These are phyloP conservation scores for Prunus dulcis DNA, from an alignment of 306 rosid species.

Conservation along the genomic window DNA sequence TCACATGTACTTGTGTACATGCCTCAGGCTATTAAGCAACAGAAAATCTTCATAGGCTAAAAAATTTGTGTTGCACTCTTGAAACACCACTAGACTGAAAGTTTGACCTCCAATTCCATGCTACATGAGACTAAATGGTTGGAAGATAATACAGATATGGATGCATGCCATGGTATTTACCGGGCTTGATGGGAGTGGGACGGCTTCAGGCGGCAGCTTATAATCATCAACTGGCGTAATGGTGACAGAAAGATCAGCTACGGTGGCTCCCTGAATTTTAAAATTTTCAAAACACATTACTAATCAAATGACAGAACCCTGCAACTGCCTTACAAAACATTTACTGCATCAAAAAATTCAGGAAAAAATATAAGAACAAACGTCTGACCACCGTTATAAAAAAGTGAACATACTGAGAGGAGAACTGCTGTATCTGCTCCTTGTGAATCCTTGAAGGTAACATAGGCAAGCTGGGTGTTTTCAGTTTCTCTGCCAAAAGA, in stretches of 20 bases:
- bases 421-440: constrained; percentile 84
- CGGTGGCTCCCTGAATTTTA: constrained; percentile 58
- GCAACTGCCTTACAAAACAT: no score
- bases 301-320: no score
- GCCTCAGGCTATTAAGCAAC: neutral
- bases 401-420: constrained; percentile 51
- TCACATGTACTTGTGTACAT: neutral
- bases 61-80: neutral
- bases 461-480: constrained; percentile 69
- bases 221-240: constrained; percentile 64
- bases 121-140: neutral
- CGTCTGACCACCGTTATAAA: neutral
- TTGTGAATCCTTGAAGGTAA: constrained; percentile 74
- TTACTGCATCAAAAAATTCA: neutral
- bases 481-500: constrained; percentile 54
- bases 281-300: neutral
- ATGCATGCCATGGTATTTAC: constrained; percentile 38
- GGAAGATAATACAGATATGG: neutral
- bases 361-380: neutral
- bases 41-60: neutral
- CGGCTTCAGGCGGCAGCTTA: constrained; percentile 70
- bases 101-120: neutral
- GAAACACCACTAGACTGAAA: neutral
- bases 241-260: constrained; percentile 54
- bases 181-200: constrained; percentile 35